Base-by-base conservation (phyloP, 2,329 filamentous ascomycete genomes). In the Colletotrichum gigasporum region DNA sequence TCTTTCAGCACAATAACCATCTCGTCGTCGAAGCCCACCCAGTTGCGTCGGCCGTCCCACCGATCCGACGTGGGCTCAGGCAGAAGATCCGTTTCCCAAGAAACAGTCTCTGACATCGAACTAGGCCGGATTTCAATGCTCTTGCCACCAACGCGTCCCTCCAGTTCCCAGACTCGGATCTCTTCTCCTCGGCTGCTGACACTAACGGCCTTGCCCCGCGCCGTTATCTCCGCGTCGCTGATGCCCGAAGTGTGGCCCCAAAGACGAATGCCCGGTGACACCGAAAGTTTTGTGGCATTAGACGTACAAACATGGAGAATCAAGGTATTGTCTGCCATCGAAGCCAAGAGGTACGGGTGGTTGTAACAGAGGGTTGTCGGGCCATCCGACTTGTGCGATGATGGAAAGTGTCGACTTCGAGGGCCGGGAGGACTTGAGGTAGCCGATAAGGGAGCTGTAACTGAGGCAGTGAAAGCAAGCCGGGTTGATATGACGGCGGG, bases 231-330 rank as follows among this genome's bases (percentile, higher is more conserved):
- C 7, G 92, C 93, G 30, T 92, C 90, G 50, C 92, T 93, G 32
- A 97, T 93, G 3, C 92, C 92, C 2, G 94, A 96, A 0, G 94
- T 97, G 73, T 97, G 94, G 7, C 94, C 94, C 92, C 93, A 97
- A 5, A 97, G 85, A 26, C 93, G 86, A 67, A 89, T 90, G 1
- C 91, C 92, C 0, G 88, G 80, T 35, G 91, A 90, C 58, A 97
- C 89, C 1, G 85, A 87, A 2, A 97, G 82, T 0, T 82, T 79
- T 0, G 87, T 83, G 1, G 87, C 79, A 3, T 86, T 92, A 0
- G 93, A 95, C 4, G 87, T 93, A 69, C 95, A 92, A 30, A 96
- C 83, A 72, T 96, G 91, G 32, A 97, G 82, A 2, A 93, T 90
- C 24, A 97, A 81, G 0, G 94, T 97, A 73, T 97, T 97, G 76